Conservation (phyloP, 805 yeast species). For the Millerozyma acaciae region DNA sequence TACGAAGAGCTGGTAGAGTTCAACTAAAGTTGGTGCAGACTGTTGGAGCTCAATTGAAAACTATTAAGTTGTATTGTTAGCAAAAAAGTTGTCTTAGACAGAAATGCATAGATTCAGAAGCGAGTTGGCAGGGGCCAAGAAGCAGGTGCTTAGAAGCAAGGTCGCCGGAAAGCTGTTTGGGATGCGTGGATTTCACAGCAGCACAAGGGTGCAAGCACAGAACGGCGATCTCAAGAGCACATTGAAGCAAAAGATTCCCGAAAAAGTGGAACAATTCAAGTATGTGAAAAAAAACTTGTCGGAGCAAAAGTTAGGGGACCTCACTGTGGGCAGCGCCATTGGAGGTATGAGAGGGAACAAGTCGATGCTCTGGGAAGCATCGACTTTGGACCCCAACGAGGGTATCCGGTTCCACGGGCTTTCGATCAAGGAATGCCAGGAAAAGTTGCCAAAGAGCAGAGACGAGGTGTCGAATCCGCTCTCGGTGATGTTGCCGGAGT, state of each 20-base stretch:
- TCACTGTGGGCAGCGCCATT: slow-evolving; percentile 37
- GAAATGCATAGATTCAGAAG: no score
- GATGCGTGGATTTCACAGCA: not conserved
- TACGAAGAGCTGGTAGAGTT: no score
- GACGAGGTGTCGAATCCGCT: slow-evolving; percentile 33
- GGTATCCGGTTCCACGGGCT: slow-evolving; percentile 76
- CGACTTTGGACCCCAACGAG: slow-evolving; percentile 66
- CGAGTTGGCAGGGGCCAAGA: no score
- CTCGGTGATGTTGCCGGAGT: slow-evolving; percentile 60
- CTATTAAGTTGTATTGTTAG: no score
- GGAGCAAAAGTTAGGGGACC: slow-evolving; percentile 48
- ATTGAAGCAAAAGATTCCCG: slow-evolving; percentile 87
- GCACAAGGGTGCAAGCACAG: not conserved
- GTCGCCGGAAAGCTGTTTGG: no score
- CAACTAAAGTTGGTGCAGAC: no score
- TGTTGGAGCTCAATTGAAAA: no score
- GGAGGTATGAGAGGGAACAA: slow-evolving; percentile 81
- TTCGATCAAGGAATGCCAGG: slow-evolving; percentile 68
- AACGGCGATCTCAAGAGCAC: slow-evolving; percentile 74
- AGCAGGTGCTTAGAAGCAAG: no score
- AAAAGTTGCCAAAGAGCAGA: slow-evolving; percentile 54
- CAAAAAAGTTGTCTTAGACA: no score
- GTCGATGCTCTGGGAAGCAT: slow-evolving; percentile 74
- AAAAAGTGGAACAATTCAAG: slow-evolving; percentile 85
- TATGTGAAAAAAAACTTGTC: slow-evolving; percentile 87